Conservation (phyloP, 202 grass and related monocot species). For the Brachypodium distachyon region DNA sequence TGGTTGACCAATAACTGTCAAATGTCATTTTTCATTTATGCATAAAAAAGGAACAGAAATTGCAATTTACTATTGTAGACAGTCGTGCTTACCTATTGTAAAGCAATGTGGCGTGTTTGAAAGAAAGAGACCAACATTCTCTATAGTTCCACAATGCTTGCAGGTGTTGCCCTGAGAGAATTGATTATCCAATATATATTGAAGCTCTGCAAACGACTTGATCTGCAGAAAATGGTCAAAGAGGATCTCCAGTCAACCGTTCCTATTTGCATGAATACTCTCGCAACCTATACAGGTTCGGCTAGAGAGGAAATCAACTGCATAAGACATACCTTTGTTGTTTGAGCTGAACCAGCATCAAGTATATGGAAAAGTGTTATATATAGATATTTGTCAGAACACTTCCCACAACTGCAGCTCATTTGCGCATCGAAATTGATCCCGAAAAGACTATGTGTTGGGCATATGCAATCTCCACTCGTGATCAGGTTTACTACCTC, state of each 20-base stretch:
- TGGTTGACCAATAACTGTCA: background rate
- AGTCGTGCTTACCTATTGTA: slow-evolving; percentile 16
- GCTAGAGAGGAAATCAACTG: background rate
- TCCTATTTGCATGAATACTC: background rate
- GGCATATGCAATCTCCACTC: slow-evolving; percentile 1
- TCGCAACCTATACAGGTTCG: background rate
- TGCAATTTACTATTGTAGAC: no score
- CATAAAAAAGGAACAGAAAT: no score
- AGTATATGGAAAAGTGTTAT: slow-evolving; percentile 3
- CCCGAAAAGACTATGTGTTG: slow-evolving; percentile 11
- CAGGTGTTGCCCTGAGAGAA: background rate
- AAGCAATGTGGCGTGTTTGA: slow-evolving; percentile 2
- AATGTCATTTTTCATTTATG: background rate
- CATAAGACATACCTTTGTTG: slow-evolving; percentile 13
- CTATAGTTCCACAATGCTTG: background rate
- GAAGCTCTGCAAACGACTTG: slow-evolving; percentile 9
- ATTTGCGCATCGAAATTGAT: background rate
- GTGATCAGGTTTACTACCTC: background rate
- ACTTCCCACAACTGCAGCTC: slow-evolving; percentile 5
- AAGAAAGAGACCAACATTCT: background rate
- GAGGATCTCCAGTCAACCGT: background rate
- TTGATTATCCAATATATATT: background rate
- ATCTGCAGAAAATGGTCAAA: slow-evolving; percentile 15
- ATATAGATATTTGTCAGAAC: background rate
- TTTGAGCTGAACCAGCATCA: slow-evolving; percentile 2